Evolutionary conservation across 441 rosid species (phyloP), one percentile per base, ranked within the genome.

Genomic region (Gossypium lobatum): DNA sequence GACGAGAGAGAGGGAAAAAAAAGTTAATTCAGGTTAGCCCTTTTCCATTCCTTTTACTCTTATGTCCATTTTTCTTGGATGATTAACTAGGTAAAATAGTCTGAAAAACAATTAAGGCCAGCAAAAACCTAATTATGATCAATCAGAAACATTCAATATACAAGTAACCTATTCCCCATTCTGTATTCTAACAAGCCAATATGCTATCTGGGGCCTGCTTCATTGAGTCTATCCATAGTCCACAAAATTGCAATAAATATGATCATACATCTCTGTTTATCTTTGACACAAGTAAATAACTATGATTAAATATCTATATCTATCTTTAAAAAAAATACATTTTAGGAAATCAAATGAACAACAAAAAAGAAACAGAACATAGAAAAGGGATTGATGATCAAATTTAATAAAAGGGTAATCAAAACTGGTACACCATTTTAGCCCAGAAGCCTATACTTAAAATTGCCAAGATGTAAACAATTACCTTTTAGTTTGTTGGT

Each of bases 401-500:
- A 46, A 69, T 28, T 2, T 17, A 69, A 31, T 8, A 69, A 17
- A 69, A 5, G 18, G 63, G 2, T 53, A 58, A 69, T 53, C 48
- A 69, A 69, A 69, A 53, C 48, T 31, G 18, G 62, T 6, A 69
- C 18, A 28, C 48, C 42, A 26, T 23, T 25, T 26, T 14, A 50
- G 25, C 72, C 60, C 5, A 52, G 54, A 68, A 11, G 45, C 45
- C 31, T 26, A 46, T 14, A 68, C 10, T 23, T 58, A 52, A 62
- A 37, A 62, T 16, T 26, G 60, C 60, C 46, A 53, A 58, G 10
- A 70, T 69, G 66, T 0, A 64, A 71, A 66, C n/a, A 65, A 26
- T 34, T 57, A 95, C 99, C 99, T 85, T 76, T 79, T 85, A 18
- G 80, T 87, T 74, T 80, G 81, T 45, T 83, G 82, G 53, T 95